Base-by-base conservation (phyloP, 108 stramenopile species). In the Seminavis robusta region DNA sequence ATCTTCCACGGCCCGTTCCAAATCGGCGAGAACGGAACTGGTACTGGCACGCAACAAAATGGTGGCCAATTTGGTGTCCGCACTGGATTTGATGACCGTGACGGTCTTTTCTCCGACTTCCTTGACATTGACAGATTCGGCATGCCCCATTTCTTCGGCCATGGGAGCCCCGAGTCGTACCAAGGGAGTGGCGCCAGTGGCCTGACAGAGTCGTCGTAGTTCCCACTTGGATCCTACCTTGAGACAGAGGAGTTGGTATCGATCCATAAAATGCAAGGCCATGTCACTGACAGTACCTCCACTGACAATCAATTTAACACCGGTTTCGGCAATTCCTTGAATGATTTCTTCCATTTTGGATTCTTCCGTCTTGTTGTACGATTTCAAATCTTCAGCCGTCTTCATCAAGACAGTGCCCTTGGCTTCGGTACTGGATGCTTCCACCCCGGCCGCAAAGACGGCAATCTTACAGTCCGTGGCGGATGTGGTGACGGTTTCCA, bases 391-490 rank as follows among this genome's bases (percentile, higher is more conserved):
- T 50, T 98, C 98, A 13, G 97, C 98, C 48, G 61, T 96, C 77
- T 95, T 95, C 77, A 99, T 94, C 49, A 98, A 73, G 43, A 99
- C 97, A n/a, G 98, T 99, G 42, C 98, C 97, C 86, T 99, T 98
- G 57, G 98, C 94, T 77, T 99, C 98, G 4, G 98, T 98, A 32
- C 74, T 58, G 38, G 80, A 73, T 6, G 97, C 97, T 77, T 99
- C 98, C 25, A 99, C 68, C 9, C 95, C 97, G 49, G 89, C 90
- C n/a, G 86, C 95, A 74, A 94, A 99, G 19, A 98, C 95, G 3
- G 79, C 88, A 48, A 98, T 84, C 61, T 96, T 97, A 25, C 92
- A 93, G 47, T 97, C 74, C 49, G 69, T 54, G 33, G 70, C 87
- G 6, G 75, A 63, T 34, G 81, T 93, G 10, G 88, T 33, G 27